Base-by-base conservation (phyloP, 805 yeast genomes). In the Candida peoriensis region DNA sequence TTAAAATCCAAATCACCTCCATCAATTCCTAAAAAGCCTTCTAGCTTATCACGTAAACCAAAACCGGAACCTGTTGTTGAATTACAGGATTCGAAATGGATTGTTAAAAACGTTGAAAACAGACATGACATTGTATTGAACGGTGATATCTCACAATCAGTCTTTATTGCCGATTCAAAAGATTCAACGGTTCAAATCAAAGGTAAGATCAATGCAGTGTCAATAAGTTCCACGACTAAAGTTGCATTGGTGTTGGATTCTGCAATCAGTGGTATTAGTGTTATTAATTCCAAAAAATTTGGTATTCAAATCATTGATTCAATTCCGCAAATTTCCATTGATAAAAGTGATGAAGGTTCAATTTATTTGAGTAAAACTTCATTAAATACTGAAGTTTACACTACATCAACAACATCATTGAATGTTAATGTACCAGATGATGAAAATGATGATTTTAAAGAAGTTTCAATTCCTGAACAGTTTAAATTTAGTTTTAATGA, bases 131-230 rank as follows among this genome's bases (percentile, higher is more conserved):
- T 84, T 47, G 66, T 67, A 16, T 68, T 93, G 38, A 88, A 86
- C 17, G 94, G 82, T 21, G 83, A 80, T 46, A 80, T 79, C 74
- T 80, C 81, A 44, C 97, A 93, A 58, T 83, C 95, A 24, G 79
- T 93, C 12, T 88, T 85, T 57, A 82, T 93, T 48, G 94, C 94
- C 34, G 80, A 81, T 52, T 85, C 96, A 64, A 55, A 56, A 27
- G 79, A 80, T 39, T 68, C 76, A 29, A 79, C 95, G 10, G 62
- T 93, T 41, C 93, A 85, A 57, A 68, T 93, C 52, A 79, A 77
- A 58, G 98, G 97, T 39, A 93, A 93, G 58, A 89, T 86, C 33
- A 89, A 87, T 51, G 93, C 96, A 1, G 74, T 93, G 36, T 75
- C 96, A 3, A 53, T 93, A 43, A 80, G 81, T 42, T 81, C 81